phyloP scores from a whole-genome alignment of 257 asterid species.

The Paraleonurus japonicus region DNA sequence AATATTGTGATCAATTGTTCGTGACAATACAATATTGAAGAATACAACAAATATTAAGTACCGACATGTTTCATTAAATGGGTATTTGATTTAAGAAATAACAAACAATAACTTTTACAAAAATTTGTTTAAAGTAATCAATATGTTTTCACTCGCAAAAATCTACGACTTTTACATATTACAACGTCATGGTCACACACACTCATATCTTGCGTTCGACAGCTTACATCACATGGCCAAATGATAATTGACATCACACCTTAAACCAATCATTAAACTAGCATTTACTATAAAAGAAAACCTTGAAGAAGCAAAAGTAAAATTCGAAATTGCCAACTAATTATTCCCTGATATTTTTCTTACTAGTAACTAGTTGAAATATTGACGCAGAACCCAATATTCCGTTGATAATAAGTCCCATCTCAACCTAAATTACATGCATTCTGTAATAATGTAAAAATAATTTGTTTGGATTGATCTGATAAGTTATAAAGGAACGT shows the following conservation, averaged over 20 bases:
- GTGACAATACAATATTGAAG: no score
- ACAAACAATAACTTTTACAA: not conserved
- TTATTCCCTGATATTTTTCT: not conserved
- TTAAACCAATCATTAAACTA: not conserved
- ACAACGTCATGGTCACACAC: no score
- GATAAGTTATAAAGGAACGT: no score
- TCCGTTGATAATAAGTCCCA: no score
- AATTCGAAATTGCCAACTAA: not conserved
- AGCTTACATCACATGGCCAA: not conserved
- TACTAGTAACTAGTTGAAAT: no score
- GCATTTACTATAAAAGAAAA: not conserved
- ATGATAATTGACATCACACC: slow-evolving; percentile 8
- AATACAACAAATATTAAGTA: not conserved
- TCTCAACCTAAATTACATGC: no score
- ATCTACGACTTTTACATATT: no score
- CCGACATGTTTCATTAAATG: not conserved
- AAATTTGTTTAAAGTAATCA: not conserved
- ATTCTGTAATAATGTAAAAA: no score
- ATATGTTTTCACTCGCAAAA: not conserved
- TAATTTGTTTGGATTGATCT: no score
- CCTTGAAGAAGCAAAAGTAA: not conserved
- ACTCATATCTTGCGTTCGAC: not conserved
- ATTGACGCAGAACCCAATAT: not conserved
- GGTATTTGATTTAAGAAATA: not conserved
- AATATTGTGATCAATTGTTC: no score